A percentile compares a stretch with the other conserved stretches of the same genome.
Evolutionary conservation across 2,329 filamentous ascomycete species (phyloP).

Genomic region (Fusarium decemcellulare): DNA sequence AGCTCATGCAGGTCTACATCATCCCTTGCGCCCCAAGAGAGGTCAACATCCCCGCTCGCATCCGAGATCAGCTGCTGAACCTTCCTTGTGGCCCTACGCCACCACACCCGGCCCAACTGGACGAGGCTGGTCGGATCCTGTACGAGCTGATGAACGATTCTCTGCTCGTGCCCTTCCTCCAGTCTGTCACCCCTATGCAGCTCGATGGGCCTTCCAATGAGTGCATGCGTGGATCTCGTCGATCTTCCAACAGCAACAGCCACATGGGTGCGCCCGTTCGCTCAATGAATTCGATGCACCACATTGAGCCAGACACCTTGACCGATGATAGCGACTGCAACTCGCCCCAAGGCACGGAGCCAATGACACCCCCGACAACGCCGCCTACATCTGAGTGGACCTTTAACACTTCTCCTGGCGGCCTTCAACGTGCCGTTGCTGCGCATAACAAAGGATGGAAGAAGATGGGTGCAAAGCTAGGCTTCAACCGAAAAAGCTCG

Average conservation of each 20-base stretch:
- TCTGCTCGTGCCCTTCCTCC: conserved; percentile 91
- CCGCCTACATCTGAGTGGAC: conserved; percentile 74
- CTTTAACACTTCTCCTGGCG: conserved; percentile 66
- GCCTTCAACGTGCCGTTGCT: conserved; percentile 67
- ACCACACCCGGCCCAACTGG: conserved; percentile 80
- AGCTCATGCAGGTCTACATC: conserved; percentile 92
- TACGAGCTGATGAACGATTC: conserved; percentile 99
- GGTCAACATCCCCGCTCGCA: conserved; percentile 89
- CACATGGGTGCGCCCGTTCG: conserved; percentile 52
- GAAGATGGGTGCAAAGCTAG: conserved; percentile 73
- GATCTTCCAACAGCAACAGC: conserved; percentile 49
- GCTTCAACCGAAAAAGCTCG: conserved; percentile 67
- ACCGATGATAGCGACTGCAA: conserved; percentile 77
- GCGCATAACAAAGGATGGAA: conserved; percentile 74
- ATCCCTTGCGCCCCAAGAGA: conserved; percentile 86
- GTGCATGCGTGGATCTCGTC: conserved; percentile 60
- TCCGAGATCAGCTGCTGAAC: conserved; percentile 84
- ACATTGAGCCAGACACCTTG: conserved; percentile 64
- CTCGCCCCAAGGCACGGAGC: conserved; percentile 70
- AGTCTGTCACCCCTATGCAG: conserved; percentile 66
- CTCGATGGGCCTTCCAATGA: conserved; percentile 55
- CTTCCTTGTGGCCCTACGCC: conserved; percentile 70
- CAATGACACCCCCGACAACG: conserved; percentile 81
- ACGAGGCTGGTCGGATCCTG: conserved; percentile 88
- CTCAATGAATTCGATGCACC: conserved; percentile 61